Base-by-base conservation (phyloP, 768 basidiomycete genomes). In the Cubamyces lactineus region DNA sequence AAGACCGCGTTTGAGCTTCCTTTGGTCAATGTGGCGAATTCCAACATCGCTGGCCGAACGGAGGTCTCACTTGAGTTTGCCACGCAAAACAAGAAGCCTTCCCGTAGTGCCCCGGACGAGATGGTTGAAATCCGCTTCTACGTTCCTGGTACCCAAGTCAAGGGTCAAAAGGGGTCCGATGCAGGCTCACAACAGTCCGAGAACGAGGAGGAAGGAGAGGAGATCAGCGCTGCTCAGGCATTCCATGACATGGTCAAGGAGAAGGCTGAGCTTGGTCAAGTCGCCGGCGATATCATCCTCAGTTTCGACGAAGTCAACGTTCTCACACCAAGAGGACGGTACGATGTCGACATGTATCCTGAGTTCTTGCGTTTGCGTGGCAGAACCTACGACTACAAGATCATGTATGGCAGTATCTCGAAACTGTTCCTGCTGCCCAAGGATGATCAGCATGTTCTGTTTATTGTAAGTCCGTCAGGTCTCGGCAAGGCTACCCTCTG, bases 371-470 rank as follows among this genome's bases (percentile, higher is more conserved):
- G 97, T 45, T 78, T 98, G 34, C 89, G 95, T n/a, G 97, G 97
- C 54, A 97, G 98, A 77, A 98, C 96, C 1, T 98, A 98, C 76
- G 97, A 99, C 75, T 99, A 99, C 83, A 95, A 98, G 77, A 93
- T 99, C 60, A 81, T 92, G 23, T 97, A 96, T 76, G 82, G 84
- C 40, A 91, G 89, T 64, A 93, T 99, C 67, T 87, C 91, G 23
- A 83, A 86, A 60, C 77, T 98, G 9, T 99, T 98, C 82, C 80
- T 98, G 23, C 80, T 99, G 5, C 97, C 97, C 16, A 96, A 97
- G 72, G 97, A 99, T 70, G 97, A 98, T 66, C 86, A 92, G 55
- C 96, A 98, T 71, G 90, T 97, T 39, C 81, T 97, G 57, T 94
- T 99, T 71, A 96, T 99, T 62, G 94, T 96, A 70, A 65, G 57